Percentiles rank a stretch among this genome's conserved stretches.
Conservation (phyloP, 129 eudicot genomes). For the Ambrosia trifida region DNA sequence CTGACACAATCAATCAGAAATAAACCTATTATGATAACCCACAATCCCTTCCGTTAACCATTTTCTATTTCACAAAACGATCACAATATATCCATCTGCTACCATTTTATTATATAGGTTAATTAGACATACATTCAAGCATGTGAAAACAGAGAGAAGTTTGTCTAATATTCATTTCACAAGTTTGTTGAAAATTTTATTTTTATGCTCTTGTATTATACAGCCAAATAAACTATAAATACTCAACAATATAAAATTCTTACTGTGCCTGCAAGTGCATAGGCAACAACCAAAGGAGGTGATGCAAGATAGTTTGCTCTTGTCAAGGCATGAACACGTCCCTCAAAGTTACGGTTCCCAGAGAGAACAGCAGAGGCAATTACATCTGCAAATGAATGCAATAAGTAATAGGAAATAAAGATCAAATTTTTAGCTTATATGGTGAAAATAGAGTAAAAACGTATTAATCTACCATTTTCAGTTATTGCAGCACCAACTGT, state of each 20-base stretch:
- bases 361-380: conserved; percentile 95
- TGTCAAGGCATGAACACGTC: conserved; percentile 91
- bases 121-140: neutral
- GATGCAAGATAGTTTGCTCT: conserved; percentile 98
- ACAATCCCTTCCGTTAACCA: neutral
- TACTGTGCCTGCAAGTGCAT: conserved; percentile 99
- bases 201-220: neutral
- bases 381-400: conserved; percentile 51
- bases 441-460: conserved; percentile 1
- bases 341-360: conserved; percentile 92
- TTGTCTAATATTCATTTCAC: conserved; percentile 1
- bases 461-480: conserved; percentile 55
- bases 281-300: conserved; percentile 94
- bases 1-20: neutral
- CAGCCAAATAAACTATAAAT: neutral
- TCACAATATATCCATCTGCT: neutral
- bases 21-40: neutral
- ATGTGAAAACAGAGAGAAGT: conserved; percentile 1
- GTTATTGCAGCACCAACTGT: conserved; percentile 73
- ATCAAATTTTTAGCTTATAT: neutral
- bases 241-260: conserved; percentile 1
- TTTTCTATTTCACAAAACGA: neutral
- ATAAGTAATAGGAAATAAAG: neutral
- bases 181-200: neutral
- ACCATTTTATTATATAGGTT: neutral